A percentile compares a stretch with the other conserved stretches of the same genome.
These are phyloP conservation scores for Entonaema liquescens DNA, from an alignment of 495 filamentous ascomycete species.

Conservation along the genomic window DNA sequence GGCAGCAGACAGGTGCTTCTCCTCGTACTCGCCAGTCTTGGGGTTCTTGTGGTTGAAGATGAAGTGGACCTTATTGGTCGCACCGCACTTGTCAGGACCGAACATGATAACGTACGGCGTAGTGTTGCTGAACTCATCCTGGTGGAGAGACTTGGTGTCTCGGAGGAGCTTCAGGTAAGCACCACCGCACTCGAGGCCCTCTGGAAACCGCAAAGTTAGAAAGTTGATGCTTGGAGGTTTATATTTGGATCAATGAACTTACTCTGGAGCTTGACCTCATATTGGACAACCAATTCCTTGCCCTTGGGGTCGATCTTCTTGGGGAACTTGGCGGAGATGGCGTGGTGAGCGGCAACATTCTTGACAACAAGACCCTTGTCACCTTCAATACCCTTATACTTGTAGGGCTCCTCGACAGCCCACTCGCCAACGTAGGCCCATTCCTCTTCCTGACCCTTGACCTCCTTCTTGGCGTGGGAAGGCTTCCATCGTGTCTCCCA, in stretches of 20 bases:
- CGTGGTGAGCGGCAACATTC: constrained; percentile 96
- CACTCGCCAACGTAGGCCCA: constrained; percentile 98
- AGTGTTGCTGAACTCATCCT: constrained; percentile 96
- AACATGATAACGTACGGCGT: constrained; percentile 99
- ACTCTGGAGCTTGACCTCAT: constrained; percentile 99
- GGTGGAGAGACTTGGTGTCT: constrained; percentile 95
- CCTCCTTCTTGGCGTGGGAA: constrained; percentile 95
- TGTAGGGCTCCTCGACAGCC: constrained; percentile 92
- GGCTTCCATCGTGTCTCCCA: constrained; percentile 93
- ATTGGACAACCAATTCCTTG: constrained; percentile 96
- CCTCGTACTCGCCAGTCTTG: constrained; percentile 99
- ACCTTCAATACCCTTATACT: constrained; percentile 93
- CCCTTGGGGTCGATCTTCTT: constrained; percentile 97
- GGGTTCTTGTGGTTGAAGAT: constrained; percentile 99
- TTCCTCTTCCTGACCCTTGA: constrained; percentile 77
- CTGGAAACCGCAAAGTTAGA: constrained; percentile 54
- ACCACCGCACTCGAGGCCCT: constrained; percentile 97
- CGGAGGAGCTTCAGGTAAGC: constrained; percentile 99
- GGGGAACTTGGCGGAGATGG: constrained; percentile 98
- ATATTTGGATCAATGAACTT: constrained; percentile 51
- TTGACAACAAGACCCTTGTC: constrained; percentile 98
- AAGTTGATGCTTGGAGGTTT: constrained; percentile 29
- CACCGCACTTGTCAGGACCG: constrained; percentile 98
- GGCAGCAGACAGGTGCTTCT: constrained; percentile 94
- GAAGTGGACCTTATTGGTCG: constrained; percentile 99